Evolutionary conservation across 257 asterid genomes (phyloP), one percentile per base, ranked within the genome.

Genomic region (Petunia secreta): DNA sequence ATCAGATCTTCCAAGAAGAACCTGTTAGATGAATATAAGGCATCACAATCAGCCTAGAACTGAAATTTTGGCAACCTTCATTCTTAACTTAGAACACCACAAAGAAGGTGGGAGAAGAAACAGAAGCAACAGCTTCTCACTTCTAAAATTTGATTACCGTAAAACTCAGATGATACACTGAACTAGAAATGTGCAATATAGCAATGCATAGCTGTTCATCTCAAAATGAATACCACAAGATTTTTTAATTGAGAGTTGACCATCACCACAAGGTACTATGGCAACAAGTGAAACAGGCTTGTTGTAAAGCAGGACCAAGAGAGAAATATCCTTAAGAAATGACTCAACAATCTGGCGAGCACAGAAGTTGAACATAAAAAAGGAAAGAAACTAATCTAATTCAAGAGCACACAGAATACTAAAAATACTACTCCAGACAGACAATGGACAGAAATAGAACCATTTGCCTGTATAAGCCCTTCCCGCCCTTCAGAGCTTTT

Each of bases 1-100:
- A 75, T 94, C 97, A 76, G 99, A 96, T 88, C 92, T 87, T 62
- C 99, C 99, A 74, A 96, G 91, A 85, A 94, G 87, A 84, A 96
- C 98, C 98, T 96, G 80, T 44, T 25, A 81, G 13, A 67, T 37
- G 37, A 81, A 60, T 48, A 44, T 4, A 46, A 78, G 34, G 9
- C 75, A 60, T 52, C 75, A 63, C 36, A 54, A 63, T 34, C 54
- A 75, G 57, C 80, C 16, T 77, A 48, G 44, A 53, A 37, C 63
- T 6, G 60, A 75, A 11, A 43, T 50, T 60, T 13, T 55, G 36
- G 37, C 11, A 75, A 75, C 63, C n/a, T 73, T 13, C 44, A 63
- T 50, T 50, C 43, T 25, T 3, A 46, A 39, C n/a, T 53, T 75
- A 75, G 15, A 50, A 75, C 79, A 75, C 79, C 46, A 36, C 8